These are phyloP conservation scores for Scedosporium apiospermum DNA, from an alignment of 2,329 filamentous ascomycete genomes.

Conservation along the genomic window DNA sequence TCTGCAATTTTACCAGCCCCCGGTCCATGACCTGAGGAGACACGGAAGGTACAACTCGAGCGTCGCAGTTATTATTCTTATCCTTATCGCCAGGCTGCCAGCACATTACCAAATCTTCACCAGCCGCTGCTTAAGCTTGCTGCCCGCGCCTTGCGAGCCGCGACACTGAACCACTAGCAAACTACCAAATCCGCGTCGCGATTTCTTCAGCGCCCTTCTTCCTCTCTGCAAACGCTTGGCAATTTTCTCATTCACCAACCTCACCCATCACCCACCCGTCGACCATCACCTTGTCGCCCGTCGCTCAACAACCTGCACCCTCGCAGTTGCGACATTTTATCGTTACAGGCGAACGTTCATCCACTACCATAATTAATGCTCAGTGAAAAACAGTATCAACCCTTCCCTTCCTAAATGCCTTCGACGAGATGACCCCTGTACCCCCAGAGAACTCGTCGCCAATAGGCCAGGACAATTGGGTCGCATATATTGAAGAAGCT, in stretches of 20 bases:
- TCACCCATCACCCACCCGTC: neutral
- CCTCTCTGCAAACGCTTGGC: neutral
- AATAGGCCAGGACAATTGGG: slow-evolving; percentile 68
- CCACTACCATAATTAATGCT: neutral
- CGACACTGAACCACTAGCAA: neutral
- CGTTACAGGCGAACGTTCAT: neutral
- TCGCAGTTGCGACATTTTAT: neutral
- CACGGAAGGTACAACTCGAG: too few species aligned
- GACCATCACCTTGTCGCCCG: neutral
- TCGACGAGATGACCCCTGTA: neutral
- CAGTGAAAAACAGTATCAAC: neutral
- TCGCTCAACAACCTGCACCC: neutral
- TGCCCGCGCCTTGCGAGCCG: neutral
- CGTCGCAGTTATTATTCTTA: too few species aligned
- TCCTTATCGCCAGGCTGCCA: too few species aligned
- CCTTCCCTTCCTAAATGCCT: neutral
- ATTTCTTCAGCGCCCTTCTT: neutral
- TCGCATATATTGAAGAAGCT: slow-evolving; percentile 68
- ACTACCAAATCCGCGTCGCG: neutral
- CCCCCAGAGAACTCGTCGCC: slow-evolving; percentile 26
- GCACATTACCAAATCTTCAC: neutral
- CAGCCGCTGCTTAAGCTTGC: neutral
- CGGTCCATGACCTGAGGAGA: too few species aligned
- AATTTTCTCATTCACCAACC: neutral
- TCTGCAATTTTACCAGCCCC: too few species aligned